phyloP scores from a whole-genome alignment of 257 asterid species.

The Haberlea rhodopensis region DNA sequence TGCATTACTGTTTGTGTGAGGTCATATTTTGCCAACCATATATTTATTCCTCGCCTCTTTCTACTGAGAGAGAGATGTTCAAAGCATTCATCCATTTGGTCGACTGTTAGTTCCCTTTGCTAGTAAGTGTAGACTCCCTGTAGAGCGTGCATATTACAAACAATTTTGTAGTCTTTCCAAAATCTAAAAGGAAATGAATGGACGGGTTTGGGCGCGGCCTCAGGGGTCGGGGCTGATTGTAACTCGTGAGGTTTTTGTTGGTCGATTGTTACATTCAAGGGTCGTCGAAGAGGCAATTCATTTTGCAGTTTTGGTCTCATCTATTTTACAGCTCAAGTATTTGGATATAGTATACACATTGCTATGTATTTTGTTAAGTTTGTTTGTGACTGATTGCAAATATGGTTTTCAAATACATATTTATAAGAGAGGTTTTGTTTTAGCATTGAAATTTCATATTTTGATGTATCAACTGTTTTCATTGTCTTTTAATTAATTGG shows the following conservation, averaged over 20 bases:
- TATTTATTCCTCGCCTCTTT: constrained; percentile 34
- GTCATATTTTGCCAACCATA: constrained; percentile 25
- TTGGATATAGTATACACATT: constrained; percentile 28
- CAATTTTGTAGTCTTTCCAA: constrained; percentile 20
- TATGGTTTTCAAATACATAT: constrained; percentile 12
- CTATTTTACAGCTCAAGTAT: constrained; percentile 21
- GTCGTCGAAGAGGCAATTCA: constrained; percentile 37
- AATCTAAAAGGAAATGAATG: constrained; percentile 12
- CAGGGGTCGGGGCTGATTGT: constrained; percentile 23
- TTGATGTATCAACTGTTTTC: background rate
- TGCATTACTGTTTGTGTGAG: constrained; percentile 42
- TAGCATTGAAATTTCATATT: background rate
- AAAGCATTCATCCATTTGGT: constrained; percentile 34
- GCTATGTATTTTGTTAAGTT: constrained; percentile 33
- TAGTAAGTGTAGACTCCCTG: constrained; percentile 20
- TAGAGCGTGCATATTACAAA: constrained; percentile 36
- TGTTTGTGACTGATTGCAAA: constrained; percentile 4
- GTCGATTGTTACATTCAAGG: constrained; percentile 23
- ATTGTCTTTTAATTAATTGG: background rate
- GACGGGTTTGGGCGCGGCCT: constrained; percentile 12
- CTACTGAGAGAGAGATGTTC: constrained; percentile 26
- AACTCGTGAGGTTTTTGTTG: constrained; percentile 31
- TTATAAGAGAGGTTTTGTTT: background rate
- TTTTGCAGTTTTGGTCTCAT: constrained; percentile 55
- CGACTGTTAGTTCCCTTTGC: constrained; percentile 30